Conservation (phyloP, 139 green algal genomes). For the Dunaliella primolecta region DNA sequence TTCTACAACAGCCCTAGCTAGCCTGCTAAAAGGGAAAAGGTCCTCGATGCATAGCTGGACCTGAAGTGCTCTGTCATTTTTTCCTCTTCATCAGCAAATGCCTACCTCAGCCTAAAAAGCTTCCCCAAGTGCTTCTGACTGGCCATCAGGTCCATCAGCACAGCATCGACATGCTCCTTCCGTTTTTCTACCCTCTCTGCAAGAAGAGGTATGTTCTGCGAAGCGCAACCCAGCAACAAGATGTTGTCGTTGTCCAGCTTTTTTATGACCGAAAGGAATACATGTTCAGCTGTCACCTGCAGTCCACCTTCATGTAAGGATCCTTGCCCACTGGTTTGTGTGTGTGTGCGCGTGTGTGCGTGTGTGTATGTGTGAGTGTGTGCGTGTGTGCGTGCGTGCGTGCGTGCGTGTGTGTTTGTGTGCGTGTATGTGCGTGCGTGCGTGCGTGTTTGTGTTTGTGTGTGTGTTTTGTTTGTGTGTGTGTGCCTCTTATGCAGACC, state of each 20-base stretch:
- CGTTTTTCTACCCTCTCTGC: neutral
- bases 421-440: neutral
- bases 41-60: neutral
- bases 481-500: neutral
- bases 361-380: constrained; percentile 9
- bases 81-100: neutral
- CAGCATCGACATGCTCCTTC: neutral
- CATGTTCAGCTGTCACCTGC: too few relatives aligned
- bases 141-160: neutral
- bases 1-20: too few relatives aligned
- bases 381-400: constrained; percentile 4
- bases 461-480: neutral
- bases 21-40: neutral
- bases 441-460: neutral
- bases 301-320: too few relatives aligned
- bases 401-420: neutral
- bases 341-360: neutral
- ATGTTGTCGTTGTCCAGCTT: too few relatives aligned
- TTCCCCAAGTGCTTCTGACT: neutral
- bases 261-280: too few relatives aligned
- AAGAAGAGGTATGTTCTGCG: neutral
- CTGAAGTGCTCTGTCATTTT: neutral
- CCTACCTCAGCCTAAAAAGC: neutral
- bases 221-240: too few relatives aligned
- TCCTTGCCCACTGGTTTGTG: too few relatives aligned